Percentiles rank a stretch among this genome's conserved stretches.
These are phyloP conservation scores for Geotrichum macrosporum DNA, from an alignment of 1,139 yeast genomes.

Conservation along the genomic window DNA sequence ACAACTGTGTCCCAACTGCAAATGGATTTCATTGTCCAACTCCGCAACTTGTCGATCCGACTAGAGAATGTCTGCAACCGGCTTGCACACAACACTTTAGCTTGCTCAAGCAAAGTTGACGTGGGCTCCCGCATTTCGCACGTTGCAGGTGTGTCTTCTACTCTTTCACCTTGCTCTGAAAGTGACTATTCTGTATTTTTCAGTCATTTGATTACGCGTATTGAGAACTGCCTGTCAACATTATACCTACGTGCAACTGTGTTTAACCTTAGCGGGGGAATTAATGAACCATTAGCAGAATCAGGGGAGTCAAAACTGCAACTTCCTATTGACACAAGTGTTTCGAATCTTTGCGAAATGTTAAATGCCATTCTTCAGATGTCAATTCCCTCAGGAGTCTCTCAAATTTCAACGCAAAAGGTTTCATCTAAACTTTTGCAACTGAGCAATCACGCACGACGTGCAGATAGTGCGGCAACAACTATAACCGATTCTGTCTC, in stretches of 20 bases:
- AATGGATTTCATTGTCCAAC: constrained; percentile 10
- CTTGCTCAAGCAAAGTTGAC: not conserved
- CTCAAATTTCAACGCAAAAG: not conserved
- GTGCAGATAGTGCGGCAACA: not conserved
- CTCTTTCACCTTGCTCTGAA: constrained; percentile 26
- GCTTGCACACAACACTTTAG: not conserved
- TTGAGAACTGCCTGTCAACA: constrained; percentile 45
- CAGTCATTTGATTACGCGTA: constrained; percentile 59
- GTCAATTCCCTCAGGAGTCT: not conserved
- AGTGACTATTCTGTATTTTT: constrained; percentile 46
- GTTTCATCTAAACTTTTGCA: not conserved
- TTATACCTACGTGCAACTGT: constrained; percentile 23
- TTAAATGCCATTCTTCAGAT: not conserved
- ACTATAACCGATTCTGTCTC: not conserved
- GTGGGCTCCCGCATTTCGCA: not conserved
- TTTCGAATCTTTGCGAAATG: not conserved
- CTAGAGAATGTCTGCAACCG: constrained; percentile 12
- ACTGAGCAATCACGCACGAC: not conserved
- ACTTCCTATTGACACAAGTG: not conserved
- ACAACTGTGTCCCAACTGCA: constrained; percentile 8
- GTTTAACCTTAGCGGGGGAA: not conserved
- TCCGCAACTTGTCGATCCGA: constrained; percentile 13
- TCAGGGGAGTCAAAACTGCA: no score
- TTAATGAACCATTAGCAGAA: not conserved
- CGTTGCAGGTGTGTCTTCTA: constrained; percentile 3